Conservation (phyloP, 306 rosid species). For the Mimosa pudica region DNA sequence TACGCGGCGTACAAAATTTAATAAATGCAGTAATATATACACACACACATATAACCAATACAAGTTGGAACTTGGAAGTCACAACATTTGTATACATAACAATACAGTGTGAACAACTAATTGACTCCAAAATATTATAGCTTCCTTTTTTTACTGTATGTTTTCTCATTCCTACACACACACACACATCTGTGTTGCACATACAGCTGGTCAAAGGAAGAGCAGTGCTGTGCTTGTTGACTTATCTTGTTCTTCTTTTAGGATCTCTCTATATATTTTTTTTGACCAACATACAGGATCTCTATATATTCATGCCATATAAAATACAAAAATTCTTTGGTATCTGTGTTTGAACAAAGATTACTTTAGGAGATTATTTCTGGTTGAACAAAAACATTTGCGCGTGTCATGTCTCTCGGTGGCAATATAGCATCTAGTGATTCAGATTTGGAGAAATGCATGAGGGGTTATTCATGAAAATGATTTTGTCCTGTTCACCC, state of each 20-base stretch:
- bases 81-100: not conserved
- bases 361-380: conserved; percentile 28
- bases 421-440: not conserved
- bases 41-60: too few relatives aligned
- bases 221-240: conserved; percentile 50
- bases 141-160: not conserved
- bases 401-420: conserved; percentile 35
- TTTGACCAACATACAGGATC: too few relatives aligned
- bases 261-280: too few relatives aligned
- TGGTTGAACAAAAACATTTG: conserved; percentile 50
- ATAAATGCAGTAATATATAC: not conserved
- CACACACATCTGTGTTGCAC: not conserved
- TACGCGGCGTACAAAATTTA: not conserved
- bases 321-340: not conserved
- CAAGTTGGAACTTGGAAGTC: not conserved
- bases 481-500: conserved; percentile 35
- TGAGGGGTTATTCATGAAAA: conserved; percentile 23
- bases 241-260: not conserved
- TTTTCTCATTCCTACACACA: conserved; percentile 17
- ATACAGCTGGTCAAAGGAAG: conserved; percentile 30
- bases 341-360: not conserved
- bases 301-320: too few relatives aligned
- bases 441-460: conserved; percentile 32
- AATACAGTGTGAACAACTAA: conserved; percentile 18
- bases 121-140: not conserved